Conservation (phyloP, 257 asterid genomes). For the Rehmannia glutinosa region DNA sequence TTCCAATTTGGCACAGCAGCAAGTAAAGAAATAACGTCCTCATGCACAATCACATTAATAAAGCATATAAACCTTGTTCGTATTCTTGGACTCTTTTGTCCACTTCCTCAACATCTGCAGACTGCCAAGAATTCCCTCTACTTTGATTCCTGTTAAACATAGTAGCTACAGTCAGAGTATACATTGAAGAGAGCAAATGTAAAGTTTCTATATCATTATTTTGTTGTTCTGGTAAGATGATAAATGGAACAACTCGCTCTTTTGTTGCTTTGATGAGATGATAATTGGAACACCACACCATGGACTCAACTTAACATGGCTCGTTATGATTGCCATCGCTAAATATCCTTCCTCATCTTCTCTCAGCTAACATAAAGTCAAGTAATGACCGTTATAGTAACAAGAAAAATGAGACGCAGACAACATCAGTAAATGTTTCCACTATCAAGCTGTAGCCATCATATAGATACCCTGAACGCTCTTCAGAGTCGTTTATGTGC, state of each 20-base stretch:
- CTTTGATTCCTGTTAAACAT: constrained; percentile 57
- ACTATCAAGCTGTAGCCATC: too few species aligned
- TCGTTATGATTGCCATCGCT: neutral
- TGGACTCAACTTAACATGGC: constrained; percentile 15
- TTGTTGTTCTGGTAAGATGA: too few species aligned
- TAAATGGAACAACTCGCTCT: too few species aligned
- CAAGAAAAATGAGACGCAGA: too few species aligned
- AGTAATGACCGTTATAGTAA: too few species aligned
- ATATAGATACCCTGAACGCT: too few species aligned
- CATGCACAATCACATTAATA: constrained; percentile 10
- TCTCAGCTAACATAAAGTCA: too few species aligned
- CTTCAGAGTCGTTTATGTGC: too few species aligned
- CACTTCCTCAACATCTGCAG: constrained; percentile 99
- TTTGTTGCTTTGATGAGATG: too few species aligned
- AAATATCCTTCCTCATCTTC: too few species aligned
- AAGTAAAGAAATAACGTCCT: constrained; percentile 1
- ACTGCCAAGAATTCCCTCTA: constrained; percentile 91
- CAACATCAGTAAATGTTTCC: too few species aligned
- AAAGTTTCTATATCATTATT: too few species aligned
- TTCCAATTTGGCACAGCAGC: neutral
- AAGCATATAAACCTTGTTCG: constrained; percentile 66
- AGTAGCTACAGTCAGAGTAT: constrained; percentile 16
- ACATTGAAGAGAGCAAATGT: constrained; percentile 10
- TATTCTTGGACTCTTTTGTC: constrained; percentile 84
- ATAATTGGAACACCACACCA: constrained; percentile 1